Conservation (phyloP, 768 basidiomycete species). For the Macrolepiota dolichaula region DNA sequence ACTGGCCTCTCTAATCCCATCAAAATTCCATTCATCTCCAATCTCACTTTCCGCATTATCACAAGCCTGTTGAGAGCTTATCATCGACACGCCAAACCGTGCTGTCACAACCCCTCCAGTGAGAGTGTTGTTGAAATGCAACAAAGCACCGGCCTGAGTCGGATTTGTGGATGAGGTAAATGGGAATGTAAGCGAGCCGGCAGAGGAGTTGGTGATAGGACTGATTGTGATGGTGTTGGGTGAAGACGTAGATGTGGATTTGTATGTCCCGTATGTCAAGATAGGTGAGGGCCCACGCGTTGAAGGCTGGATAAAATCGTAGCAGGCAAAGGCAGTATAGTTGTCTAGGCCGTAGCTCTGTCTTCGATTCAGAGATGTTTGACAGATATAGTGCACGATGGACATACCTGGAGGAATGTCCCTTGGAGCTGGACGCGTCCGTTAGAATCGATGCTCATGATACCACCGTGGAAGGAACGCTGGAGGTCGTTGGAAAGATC, state of each 20-base stretch:
- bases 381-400: background rate
- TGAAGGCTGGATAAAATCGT: constrained; percentile 36
- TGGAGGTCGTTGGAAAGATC: constrained; percentile 43
- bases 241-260: constrained; percentile 27
- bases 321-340: constrained; percentile 47
- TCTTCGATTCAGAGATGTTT: background rate
- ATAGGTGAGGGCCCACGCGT: constrained; percentile 16
- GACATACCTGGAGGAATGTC: constrained; percentile 40
- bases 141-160: constrained; percentile 42
- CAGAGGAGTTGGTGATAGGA: constrained; percentile 21
- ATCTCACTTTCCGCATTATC: constrained; percentile 54
- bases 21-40: constrained; percentile 41
- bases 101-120: constrained; percentile 32
- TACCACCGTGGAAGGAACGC: constrained; percentile 45
- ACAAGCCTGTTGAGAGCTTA: constrained; percentile 50
- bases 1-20: constrained; percentile 35
- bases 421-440: constrained; percentile 38
- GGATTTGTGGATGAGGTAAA: constrained; percentile 33
- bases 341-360: constrained; percentile 47
- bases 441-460: constrained; percentile 26
- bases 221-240: constrained; percentile 33
- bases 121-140: constrained; percentile 32
- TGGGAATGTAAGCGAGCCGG: constrained; percentile 28
- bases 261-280: constrained; percentile 36
- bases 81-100: constrained; percentile 58